These are phyloP conservation scores for Mycena maculata DNA, from an alignment of 768 basidiomycete species.

Conservation along the genomic window DNA sequence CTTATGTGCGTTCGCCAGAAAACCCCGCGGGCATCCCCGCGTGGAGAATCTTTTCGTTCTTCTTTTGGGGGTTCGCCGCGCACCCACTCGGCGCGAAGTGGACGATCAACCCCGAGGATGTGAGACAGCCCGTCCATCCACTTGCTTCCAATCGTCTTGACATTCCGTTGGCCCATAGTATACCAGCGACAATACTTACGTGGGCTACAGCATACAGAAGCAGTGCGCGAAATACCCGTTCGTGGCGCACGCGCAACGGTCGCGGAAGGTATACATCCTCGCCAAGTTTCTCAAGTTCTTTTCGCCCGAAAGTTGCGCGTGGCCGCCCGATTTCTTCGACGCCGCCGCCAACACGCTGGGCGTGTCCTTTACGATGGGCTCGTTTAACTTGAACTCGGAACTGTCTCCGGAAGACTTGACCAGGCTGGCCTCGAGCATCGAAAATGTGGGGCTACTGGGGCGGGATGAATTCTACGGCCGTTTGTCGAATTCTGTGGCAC, in stretches of 20 bases:
- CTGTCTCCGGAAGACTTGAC: too few relatives aligned
- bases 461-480: slow-evolving; percentile 15
- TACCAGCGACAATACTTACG: slow-evolving; percentile 10
- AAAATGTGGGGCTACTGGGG: neutral
- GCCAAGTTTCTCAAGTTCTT: slow-evolving; percentile 15
- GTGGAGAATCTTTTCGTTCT: slow-evolving; percentile 2
- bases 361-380: neutral
- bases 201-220: slow-evolving; percentile 48
- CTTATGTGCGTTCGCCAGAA: neutral
- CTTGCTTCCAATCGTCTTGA: slow-evolving; percentile 1
- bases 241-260: slow-evolving; percentile 41
- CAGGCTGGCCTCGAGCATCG: neutral
- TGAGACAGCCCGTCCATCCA: neutral
- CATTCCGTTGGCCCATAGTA: neutral
- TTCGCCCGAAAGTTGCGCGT: neutral
- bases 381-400: too few relatives aligned
- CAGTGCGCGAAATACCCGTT: slow-evolving; percentile 38
- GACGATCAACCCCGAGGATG: slow-evolving; percentile 11
- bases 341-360: slow-evolving; percentile 3
- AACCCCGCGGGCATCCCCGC: slow-evolving; percentile 5
- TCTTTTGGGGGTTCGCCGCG: neutral
- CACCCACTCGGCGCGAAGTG: slow-evolving; percentile 10
- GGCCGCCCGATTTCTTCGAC: slow-evolving; percentile 15
- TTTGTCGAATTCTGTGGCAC: neutral
- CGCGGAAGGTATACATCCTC: slow-evolving; percentile 5